Evolutionary conservation across 495 filamentous ascomycete genomes (phyloP).

Genomic region (Bryoglossum gracile): DNA sequence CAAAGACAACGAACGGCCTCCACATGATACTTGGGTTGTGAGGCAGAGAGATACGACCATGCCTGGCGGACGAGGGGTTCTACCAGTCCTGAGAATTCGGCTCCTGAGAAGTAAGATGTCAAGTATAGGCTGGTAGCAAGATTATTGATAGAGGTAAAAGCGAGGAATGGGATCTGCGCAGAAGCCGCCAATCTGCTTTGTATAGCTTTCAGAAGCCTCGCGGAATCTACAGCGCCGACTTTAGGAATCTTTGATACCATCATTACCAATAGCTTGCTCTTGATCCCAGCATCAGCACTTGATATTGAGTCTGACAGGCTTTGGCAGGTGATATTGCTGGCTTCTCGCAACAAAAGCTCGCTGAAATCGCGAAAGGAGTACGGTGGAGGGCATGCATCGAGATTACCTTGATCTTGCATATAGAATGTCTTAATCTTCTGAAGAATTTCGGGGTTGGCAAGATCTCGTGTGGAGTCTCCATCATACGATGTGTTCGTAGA

Average conservation of each 20-base stretch:
- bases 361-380: slow-evolving; percentile 49
- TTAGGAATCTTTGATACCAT: slow-evolving; percentile 52
- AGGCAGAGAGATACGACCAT: slow-evolving; percentile 73
- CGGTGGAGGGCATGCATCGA: slow-evolving; percentile 43
- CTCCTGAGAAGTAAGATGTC: slow-evolving; percentile 44
- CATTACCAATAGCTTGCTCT: slow-evolving; percentile 43
- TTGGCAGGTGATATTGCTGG: slow-evolving; percentile 45
- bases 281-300: slow-evolving; percentile 36
- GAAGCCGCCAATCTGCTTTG: slow-evolving; percentile 33
- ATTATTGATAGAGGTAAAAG: slow-evolving; percentile 54
- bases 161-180: slow-evolving; percentile 34
- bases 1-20: slow-evolving; percentile 83
- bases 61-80: slow-evolving; percentile 59
- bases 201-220: slow-evolving; percentile 49
- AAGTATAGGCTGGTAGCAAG: slow-evolving; percentile 57
- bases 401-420: slow-evolving; percentile 45
- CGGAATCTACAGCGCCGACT: slow-evolving; percentile 44
- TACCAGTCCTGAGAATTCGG: slow-evolving; percentile 58
- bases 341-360: slow-evolving; percentile 55
- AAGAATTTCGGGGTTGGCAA: slow-evolving; percentile 41
- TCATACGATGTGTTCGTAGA: slow-evolving; percentile 5
- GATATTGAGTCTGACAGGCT: slow-evolving; percentile 32
- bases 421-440: slow-evolving; percentile 61
- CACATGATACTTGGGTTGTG: slow-evolving; percentile 84
- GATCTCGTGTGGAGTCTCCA: slow-evolving; percentile 21